Evolutionary conservation across 2,329 filamentous ascomycete genomes (phyloP).

Genomic region (Bipolaris victoriae): DNA sequence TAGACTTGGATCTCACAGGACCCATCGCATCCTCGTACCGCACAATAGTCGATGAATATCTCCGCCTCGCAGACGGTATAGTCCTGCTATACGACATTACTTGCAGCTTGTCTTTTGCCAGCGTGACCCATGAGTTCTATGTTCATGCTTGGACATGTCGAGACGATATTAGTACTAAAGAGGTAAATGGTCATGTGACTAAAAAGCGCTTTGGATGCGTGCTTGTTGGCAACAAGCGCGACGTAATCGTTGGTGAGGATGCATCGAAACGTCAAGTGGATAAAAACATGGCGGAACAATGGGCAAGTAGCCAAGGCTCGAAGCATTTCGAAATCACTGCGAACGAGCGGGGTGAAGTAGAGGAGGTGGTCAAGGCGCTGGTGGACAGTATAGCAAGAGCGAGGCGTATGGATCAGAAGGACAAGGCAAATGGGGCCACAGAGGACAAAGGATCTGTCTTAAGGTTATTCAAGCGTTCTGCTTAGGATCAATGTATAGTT

Average conservation of each 20-base stretch:
- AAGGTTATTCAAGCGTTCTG: neutral
- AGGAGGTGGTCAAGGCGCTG: conserved; percentile 23
- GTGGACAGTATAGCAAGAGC: conserved; percentile 20
- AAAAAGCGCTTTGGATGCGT: conserved; percentile 35
- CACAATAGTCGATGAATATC: conserved; percentile 4
- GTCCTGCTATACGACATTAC: conserved; percentile 42
- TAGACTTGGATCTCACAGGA: conserved; percentile 30
- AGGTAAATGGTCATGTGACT: neutral
- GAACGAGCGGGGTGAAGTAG: conserved; percentile 10
- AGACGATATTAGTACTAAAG: conserved; percentile 3
- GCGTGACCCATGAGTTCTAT: conserved; percentile 28
- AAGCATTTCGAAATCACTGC: conserved; percentile 29
- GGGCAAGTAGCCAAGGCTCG: conserved; percentile 33
- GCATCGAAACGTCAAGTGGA: conserved; percentile 20
- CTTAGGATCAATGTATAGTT: no score
- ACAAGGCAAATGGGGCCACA: neutral
- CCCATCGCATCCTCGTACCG: conserved; percentile 12
- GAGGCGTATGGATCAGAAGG: conserved; percentile 16
- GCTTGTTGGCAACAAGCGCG: conserved; percentile 37
- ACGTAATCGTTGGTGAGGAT: conserved; percentile 20
- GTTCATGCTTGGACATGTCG: conserved; percentile 22
- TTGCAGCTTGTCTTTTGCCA: conserved; percentile 25
- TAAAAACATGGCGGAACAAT: conserved; percentile 26
- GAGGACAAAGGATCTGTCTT: neutral
- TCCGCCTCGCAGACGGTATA: conserved; percentile 28